Base-by-base conservation (phyloP, 176 grass and related monocot species). In the Cenchrus fungigraminus region DNA sequence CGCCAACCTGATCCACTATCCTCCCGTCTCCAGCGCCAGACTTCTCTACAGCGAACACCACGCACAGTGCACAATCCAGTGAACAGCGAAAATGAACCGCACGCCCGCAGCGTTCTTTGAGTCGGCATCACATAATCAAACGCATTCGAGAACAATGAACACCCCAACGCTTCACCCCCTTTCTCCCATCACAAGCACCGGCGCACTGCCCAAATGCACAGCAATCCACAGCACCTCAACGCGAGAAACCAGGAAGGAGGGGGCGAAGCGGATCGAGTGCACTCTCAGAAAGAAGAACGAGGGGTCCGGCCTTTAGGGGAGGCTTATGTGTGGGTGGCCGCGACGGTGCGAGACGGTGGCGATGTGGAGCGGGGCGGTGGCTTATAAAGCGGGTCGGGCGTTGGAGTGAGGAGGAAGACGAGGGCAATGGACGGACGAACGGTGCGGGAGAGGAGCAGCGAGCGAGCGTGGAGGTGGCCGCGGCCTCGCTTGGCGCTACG, bases 381-480 rank as follows among this genome's bases (percentile, higher is more conserved):
- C 76, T 51, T 89, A 89, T 85, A 84, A 84, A 74, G 82, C 81
- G 87, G 80, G 32, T 2, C 9, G 63, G 67, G 8, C 55, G 80
- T 84, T 84, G 56, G 86, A 64, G 56, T 44, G 29, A 61, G 5
- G 60, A 16, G 4, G 37, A 5, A 6, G 77, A 3, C 15, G 29
- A 37, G 25, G 6, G 28, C 12, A 32, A 63, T 28, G 78, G 57
- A 29, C 25, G 31, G 55, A 54, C 45, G 80, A 14, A 77, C 64
- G 80, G 80, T 25, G 25, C 25, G 25, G n/a, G 25, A 25, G 25
- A 25, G 65, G 10, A 6, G 32, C 44, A 44, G 82, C 1, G 51
- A 32, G 20, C 0, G 25, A 25, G 25, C 9, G 44, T 13, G 76
- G 76, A 28, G 44, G 28, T 45, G 75, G 75, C 56, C 43, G 59